These are phyloP conservation scores for Citrus trifoliata DNA, from an alignment of 345 rosid species.

Conservation along the genomic window DNA sequence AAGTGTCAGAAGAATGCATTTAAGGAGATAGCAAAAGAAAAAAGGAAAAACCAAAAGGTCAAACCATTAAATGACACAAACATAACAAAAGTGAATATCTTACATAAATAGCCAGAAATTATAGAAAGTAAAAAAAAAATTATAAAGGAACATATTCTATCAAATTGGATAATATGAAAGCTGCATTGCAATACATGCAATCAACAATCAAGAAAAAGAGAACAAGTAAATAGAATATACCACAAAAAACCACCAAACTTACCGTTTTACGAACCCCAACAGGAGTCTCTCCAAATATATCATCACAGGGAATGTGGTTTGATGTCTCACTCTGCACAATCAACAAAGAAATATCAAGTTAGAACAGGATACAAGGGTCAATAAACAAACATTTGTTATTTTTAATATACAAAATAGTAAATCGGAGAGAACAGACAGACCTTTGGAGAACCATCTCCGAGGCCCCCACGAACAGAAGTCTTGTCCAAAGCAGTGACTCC, in stretches of 20 bases:
- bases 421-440: slow-evolving; percentile 33
- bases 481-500: slow-evolving; percentile 40
- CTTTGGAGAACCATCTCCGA: slow-evolving; percentile 98
- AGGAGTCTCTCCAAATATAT: slow-evolving; percentile 96
- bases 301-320: slow-evolving; percentile 76
- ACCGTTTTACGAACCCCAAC: slow-evolving; percentile 62
- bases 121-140: neutral
- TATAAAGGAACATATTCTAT: too few relatives aligned
- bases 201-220: neutral
- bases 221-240: neutral
- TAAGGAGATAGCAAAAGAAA: neutral
- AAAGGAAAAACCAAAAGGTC: neutral
- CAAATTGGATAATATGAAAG: neutral
- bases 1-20: neutral
- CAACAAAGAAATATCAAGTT: neutral
- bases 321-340: slow-evolving; percentile 83
- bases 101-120: neutral
- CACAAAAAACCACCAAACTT: slow-evolving; percentile 14
- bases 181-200: neutral
- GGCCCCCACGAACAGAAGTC: slow-evolving; percentile 55
- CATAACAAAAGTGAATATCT: neutral
- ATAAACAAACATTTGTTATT: neutral
- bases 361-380: neutral
- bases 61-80: neutral
- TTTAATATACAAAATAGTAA: neutral